A percentile compares a stretch with the other conserved stretches of the same genome.
These are phyloP conservation scores for Mycena vulgaris DNA, from an alignment of 768 basidiomycete species.

Conservation along the genomic window DNA sequence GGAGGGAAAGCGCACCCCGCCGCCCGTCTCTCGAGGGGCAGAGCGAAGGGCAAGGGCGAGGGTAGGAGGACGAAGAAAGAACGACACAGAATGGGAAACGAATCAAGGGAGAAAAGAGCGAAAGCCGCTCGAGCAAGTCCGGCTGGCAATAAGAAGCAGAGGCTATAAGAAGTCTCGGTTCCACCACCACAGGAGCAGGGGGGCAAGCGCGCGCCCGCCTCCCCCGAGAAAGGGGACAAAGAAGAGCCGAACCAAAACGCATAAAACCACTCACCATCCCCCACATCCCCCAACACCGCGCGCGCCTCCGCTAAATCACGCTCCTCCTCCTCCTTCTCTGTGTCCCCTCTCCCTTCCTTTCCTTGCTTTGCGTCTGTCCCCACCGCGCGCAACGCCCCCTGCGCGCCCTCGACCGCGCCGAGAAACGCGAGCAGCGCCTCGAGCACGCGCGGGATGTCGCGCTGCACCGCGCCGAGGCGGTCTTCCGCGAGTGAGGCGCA, in stretches of 20 bases:
- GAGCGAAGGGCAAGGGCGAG: no score
- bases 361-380: conserved; percentile 64
- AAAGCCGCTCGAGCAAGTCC: no score
- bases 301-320: conserved; percentile 70
- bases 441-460: conserved; percentile 86
- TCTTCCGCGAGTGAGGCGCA: conserved; percentile 87
- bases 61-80: no score
- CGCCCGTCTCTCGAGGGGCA: no score
- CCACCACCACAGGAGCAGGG: no score
- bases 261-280: conserved; percentile 66
- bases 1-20: no score
- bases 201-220: no score
- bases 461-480: conserved; percentile 85
- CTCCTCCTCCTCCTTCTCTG: conserved; percentile 55
- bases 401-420: conserved; percentile 75
- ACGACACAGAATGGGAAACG: no score
- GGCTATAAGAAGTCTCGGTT: no score
- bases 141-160: no score
- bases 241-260: background rate
- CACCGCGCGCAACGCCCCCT: conserved; percentile 63
- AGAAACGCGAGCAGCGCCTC: conserved; percentile 83
- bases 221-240: no score
- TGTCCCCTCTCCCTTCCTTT: conserved; percentile 46
- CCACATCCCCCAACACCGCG: conserved; percentile 67
- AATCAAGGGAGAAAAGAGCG: no score